These are phyloP conservation scores for Neonectria sp. DNA, from an alignment of 2,329 filamentous ascomycete species.

Conservation along the genomic window DNA sequence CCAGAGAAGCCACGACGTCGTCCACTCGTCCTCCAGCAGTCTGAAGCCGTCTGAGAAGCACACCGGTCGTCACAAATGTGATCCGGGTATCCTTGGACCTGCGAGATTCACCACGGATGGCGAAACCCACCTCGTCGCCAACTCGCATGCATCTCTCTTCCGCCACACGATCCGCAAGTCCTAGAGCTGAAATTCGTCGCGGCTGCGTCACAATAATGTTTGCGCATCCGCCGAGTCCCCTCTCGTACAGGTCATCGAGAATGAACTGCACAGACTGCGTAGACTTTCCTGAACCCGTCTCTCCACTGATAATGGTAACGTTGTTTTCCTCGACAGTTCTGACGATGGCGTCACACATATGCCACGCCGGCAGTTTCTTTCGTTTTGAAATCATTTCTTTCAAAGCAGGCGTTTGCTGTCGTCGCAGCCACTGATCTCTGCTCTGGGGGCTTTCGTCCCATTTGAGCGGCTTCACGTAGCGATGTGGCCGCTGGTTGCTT, in stretches of 20 bases:
- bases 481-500: conserved; percentile 52
- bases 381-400: conserved; percentile 83
- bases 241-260: conserved; percentile 88
- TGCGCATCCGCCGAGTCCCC: conserved; percentile 80
- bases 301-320: conserved; percentile 96
- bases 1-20: conserved; percentile 85
- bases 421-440: conserved; percentile 77
- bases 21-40: conserved; percentile 86
- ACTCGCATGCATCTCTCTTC: conserved; percentile 88
- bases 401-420: conserved; percentile 76
- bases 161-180: conserved; percentile 93
- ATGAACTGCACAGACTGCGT: conserved; percentile 98
- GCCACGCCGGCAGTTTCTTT: conserved; percentile 88
- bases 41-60: conserved; percentile 91
- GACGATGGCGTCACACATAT: conserved; percentile 83
- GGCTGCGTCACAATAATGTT: conserved; percentile 98
- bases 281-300: conserved; percentile 97
- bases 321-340: conserved; percentile 82
- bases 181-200: conserved; percentile 92
- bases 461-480: conserved; percentile 71
- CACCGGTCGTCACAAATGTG: conserved; percentile 96
- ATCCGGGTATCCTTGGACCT: conserved; percentile 84
- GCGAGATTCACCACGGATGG: conserved; percentile 91
- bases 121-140: conserved; percentile 91
- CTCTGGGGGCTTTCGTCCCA: conserved; percentile 75